Conservation (phyloP, 1,139 yeast species). For the Geotrichum europaeum region DNA sequence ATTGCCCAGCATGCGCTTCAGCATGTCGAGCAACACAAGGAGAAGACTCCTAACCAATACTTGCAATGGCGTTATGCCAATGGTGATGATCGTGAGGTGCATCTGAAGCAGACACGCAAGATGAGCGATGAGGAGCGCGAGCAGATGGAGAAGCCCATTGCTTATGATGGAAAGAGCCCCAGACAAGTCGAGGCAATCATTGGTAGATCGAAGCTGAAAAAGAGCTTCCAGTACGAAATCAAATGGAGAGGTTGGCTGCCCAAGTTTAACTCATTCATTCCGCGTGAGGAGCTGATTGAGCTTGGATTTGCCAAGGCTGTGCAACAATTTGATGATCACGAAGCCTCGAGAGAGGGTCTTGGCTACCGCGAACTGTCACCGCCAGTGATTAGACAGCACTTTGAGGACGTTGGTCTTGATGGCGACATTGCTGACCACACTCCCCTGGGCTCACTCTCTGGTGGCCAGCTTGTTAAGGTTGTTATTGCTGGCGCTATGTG, state of each 20-base stretch:
- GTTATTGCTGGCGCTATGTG: constrained; percentile 99
- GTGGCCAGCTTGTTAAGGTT: constrained; percentile 97
- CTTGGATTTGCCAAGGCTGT: constrained; percentile 83
- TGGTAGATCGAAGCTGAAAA: constrained; percentile 95
- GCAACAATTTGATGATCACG: constrained; percentile 95
- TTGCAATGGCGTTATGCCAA: constrained; percentile 97
- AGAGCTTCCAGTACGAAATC: constrained; percentile 92
- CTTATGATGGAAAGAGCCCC: constrained; percentile 84
- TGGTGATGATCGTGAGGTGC: constrained; percentile 97
- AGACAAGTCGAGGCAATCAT: constrained; percentile 88
- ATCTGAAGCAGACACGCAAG: constrained; percentile 87
- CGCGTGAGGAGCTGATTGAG: constrained; percentile 71
- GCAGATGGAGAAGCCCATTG: constrained; percentile 72
- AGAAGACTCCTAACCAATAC: constrained; percentile 95
- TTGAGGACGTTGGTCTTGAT: constrained; percentile 94
- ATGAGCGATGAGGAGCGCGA: constrained; percentile 77
- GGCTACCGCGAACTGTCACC: constrained; percentile 94
- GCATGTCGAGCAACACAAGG: constrained; percentile 95
- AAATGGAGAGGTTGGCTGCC: constrained; percentile 95
- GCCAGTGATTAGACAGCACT: constrained; percentile 88
- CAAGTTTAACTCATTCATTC: constrained; percentile 88
- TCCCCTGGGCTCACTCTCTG: constrained; percentile 92
- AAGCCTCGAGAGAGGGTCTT: constrained; percentile 96
- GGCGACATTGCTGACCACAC: constrained; percentile 98
- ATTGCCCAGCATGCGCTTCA: constrained; percentile 98